Evolutionary conservation across 257 asterid genomes (phyloP).

Genomic region (Capsicum rhomboideum): DNA sequence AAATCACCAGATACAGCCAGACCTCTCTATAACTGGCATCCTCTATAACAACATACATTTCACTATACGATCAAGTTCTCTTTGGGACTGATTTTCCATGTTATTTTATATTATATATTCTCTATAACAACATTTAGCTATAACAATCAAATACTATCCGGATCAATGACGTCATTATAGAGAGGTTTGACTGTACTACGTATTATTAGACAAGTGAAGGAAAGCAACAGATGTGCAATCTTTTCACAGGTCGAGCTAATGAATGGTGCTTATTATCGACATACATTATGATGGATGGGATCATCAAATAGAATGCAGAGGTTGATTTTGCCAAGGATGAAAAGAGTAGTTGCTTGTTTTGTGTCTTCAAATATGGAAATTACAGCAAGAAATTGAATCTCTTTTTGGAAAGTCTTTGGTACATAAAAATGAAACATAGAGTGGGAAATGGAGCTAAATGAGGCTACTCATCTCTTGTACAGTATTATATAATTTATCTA

Average conservation of each 20-base stretch:
- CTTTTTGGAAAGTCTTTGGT: constrained; percentile 1
- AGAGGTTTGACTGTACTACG: too few species aligned
- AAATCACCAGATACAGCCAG: not conserved
- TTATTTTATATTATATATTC: not conserved
- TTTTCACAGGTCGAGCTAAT: not conserved
- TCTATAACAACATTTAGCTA: too few species aligned
- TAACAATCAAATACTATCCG: too few species aligned
- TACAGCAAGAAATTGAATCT: not conserved
- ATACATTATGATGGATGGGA: not conserved
- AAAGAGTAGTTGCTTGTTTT: not conserved
- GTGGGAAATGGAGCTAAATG: constrained; percentile 3
- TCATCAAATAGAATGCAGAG: not conserved
- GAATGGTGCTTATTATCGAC: not conserved
- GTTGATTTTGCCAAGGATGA: not conserved
- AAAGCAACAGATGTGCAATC: too few species aligned
- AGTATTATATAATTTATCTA: not conserved
- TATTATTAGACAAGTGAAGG: too few species aligned
- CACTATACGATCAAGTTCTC: not conserved
- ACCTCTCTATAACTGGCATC: not conserved
- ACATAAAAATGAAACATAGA: not conserved
- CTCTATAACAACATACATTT: not conserved
- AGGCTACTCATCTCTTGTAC: not conserved
- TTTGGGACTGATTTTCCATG: not conserved
- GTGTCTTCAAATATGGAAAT: not conserved
- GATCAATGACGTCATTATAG: too few species aligned